Base-by-base conservation (phyloP, 2,329 filamentous ascomycete species). In the Ceratocystis harringtonii region DNA sequence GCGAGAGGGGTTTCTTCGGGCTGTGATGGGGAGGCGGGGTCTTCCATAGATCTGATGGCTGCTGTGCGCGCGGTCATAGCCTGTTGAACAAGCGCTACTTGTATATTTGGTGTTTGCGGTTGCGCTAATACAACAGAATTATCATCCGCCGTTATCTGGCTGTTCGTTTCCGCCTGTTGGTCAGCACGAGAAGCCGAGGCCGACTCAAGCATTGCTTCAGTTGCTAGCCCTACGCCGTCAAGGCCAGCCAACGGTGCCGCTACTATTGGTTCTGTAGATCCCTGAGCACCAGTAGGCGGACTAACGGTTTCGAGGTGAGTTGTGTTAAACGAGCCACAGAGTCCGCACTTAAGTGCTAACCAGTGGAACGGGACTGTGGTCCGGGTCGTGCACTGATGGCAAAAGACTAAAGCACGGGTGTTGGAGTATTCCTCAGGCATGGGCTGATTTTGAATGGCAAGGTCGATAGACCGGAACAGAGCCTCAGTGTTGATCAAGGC, bases 401-500 rank as follows among this genome's bases (percentile, higher is more conserved):
- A 99, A 68, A 92, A 84, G 62, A 97, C 84, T 69, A 92, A 83
- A 15, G 91, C 92, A 68, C 85, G 85, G 4, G 89, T 91, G 70
- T 90, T 84, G 68, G 78, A 80, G 71, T 92, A 95, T 69, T 95
- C 89, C 5, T 80, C 76, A 0, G 94, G 94, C 91, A 99, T 97
- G 1, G 94, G 94, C 73, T 99, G 94, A 57, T 82, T 81, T 69
- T 88, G 82, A 68, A 99, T 96, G 62, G 90, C 87, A 63, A 91
- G 84, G 71, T 96, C 92, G 43, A 97, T 77, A 70, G 94, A 94
- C 61, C 90, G 86, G 77, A 97, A 99, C 70, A 95, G 89, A 45
- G 89, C 84, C 72, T 96, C 92, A 92, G 99, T 99, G 72, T 97
- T 97, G 69, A 90, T 84, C n/a, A 95, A 87, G 69, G 89, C 96